Evolutionary conservation across 2,329 filamentous ascomycete genomes (phyloP).

Genomic region (Xylariaceae sp.): DNA sequence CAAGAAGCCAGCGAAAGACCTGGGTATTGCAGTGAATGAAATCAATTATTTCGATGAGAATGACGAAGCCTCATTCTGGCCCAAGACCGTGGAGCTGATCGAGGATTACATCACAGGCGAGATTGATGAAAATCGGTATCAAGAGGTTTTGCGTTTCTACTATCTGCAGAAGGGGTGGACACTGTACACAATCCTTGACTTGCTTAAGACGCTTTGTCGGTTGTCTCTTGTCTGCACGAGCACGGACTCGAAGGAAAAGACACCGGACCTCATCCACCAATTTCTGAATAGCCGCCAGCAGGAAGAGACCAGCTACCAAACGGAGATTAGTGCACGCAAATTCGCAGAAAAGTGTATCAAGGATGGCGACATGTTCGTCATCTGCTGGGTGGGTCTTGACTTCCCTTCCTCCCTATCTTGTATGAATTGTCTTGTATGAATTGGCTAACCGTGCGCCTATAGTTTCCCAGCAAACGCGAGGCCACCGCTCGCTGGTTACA

Average conservation of each 20-base stretch:
- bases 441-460: constrained; percentile 31
- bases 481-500: constrained; percentile 69
- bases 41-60: constrained; percentile 73
- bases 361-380: constrained; percentile 85
- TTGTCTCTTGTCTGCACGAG: constrained; percentile 80
- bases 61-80: constrained; percentile 69
- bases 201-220: constrained; percentile 76
- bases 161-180: constrained; percentile 91
- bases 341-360: constrained; percentile 90
- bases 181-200: constrained; percentile 86
- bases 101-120: constrained; percentile 82
- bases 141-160: constrained; percentile 86
- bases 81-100: constrained; percentile 77
- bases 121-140: constrained; percentile 76
- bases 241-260: constrained; percentile 88
- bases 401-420: background rate
- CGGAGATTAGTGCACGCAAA: constrained; percentile 85
- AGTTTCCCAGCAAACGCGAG: constrained; percentile 65
- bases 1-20: constrained; percentile 75
- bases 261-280: constrained; percentile 80
- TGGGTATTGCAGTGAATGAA: constrained; percentile 77
- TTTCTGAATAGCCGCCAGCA: constrained; percentile 79
- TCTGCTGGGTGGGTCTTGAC: constrained; percentile 73
- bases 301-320: constrained; percentile 83
- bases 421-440: constrained; percentile 20